phyloP scores from a whole-genome alignment of 805 yeast species.

The Yamadazyma insecticola region DNA sequence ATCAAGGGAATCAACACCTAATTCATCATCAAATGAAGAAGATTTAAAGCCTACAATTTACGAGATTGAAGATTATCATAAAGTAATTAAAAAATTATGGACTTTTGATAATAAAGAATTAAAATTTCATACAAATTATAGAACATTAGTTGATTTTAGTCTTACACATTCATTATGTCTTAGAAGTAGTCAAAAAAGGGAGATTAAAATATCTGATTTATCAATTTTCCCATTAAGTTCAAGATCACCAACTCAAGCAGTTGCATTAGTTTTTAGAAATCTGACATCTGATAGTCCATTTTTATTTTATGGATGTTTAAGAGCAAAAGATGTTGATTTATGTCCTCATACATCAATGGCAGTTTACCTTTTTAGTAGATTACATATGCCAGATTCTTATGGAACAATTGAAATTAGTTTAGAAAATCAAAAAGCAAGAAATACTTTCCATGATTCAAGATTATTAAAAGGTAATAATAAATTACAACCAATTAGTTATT shows the following conservation, averaged over 20 bases:
- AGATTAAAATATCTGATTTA: conserved; percentile 19
- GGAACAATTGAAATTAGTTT: conserved; percentile 15
- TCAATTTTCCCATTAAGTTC: conserved; percentile 7
- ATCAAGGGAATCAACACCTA: too few species aligned
- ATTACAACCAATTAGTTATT: conserved; percentile 17
- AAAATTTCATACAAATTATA: conserved; percentile 16
- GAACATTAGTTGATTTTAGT: conserved; percentile 23
- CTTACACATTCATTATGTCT: conserved; percentile 17
- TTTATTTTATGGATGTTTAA: conserved; percentile 16
- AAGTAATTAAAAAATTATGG: conserved; percentile 16
- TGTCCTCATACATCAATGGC: conserved; percentile 26
- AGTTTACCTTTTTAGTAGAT: conserved; percentile 22
- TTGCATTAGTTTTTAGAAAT: conserved; percentile 7
- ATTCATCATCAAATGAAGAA: too few species aligned
- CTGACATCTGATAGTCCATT: conserved; percentile 1
- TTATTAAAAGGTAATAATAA: conserved; percentile 23
- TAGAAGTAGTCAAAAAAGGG: conserved; percentile 20
- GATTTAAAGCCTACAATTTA: too few species aligned
- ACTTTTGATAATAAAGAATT: conserved; percentile 10
- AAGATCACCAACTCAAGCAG: not conserved
- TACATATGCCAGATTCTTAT: conserved; percentile 23
- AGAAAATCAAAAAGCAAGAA: conserved; percentile 1
- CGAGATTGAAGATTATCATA: conserved; percentile 15
- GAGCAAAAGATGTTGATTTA: conserved; percentile 19
- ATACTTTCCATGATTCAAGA: conserved; percentile 13